These are phyloP conservation scores for Candida suzukii DNA, from an alignment of 805 yeast species.

Conservation along the genomic window DNA sequence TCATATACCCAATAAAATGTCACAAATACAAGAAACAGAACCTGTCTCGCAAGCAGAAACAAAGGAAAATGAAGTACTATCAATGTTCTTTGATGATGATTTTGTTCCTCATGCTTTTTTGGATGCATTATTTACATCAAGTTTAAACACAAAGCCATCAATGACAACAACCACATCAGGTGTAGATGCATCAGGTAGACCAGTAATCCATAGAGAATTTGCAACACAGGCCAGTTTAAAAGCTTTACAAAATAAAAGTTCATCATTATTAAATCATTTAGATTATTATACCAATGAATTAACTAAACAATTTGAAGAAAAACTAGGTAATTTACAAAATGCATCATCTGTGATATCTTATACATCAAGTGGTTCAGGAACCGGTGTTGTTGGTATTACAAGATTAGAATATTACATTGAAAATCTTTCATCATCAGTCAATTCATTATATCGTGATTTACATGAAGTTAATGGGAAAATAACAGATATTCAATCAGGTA, in stretches of 20 bases:
- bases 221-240: constrained; percentile 25
- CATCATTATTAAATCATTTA: constrained; percentile 47
- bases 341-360: constrained; percentile 45
- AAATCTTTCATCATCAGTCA: constrained; percentile 50
- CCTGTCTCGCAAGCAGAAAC: not conserved
- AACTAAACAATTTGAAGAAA: constrained; percentile 44
- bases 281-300: constrained; percentile 59
- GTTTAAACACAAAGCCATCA: constrained; percentile 16
- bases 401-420: constrained; percentile 63
- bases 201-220: constrained; percentile 21
- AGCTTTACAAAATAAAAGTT: constrained; percentile 39
- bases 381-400: constrained; percentile 33
- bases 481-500: constrained; percentile 1
- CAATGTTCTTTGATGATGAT: constrained; percentile 63
- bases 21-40: not conserved
- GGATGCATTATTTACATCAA: constrained; percentile 49
- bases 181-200: constrained; percentile 7
- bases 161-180: constrained; percentile 1
- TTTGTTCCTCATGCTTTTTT: constrained; percentile 60
- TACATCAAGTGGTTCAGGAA: constrained; percentile 15
- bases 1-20: too few species aligned
- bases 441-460: constrained; percentile 46
- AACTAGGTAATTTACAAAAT: constrained; percentile 39
- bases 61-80: constrained; percentile 35
- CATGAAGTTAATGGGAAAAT: constrained; percentile 22